phyloP scores from a whole-genome alignment of 768 basidiomycete species.

The Tephrocybe sp. region DNA sequence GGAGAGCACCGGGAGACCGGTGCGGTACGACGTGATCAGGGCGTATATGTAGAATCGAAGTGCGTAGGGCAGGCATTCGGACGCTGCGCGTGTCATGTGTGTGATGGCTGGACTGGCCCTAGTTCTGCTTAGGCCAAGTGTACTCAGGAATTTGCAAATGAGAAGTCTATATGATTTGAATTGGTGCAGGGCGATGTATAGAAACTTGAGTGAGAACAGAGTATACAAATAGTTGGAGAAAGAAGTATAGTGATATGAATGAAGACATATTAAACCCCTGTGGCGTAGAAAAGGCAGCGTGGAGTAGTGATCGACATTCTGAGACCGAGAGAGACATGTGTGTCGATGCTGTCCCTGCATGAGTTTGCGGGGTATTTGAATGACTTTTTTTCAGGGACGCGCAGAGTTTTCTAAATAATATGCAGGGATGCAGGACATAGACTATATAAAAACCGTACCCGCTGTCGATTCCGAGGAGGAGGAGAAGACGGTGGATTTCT shows the following conservation, averaged over 20 bases:
- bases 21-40: neutral
- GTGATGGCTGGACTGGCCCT: no score
- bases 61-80: no score
- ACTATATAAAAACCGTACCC: neutral
- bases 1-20: conserved; percentile 6
- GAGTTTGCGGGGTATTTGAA: no score
- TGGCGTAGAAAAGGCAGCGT: conserved; percentile 8
- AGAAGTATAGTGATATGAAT: neutral
- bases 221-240: neutral
- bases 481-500: neutral
- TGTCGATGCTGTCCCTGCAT: no score
- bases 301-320: neutral
- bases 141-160: no score
- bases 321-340: neutral
- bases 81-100: no score
- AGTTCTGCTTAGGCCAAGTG: no score
- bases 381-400: no score
- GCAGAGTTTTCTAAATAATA: no score
- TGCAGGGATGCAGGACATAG: neutral
- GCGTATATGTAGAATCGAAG: neutral
- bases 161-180: no score
- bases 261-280: neutral
- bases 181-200: no score
- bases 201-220: neutral
- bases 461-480: neutral